These are phyloP conservation scores for Aspergillus calidoustus DNA, from an alignment of 2,329 filamentous ascomycete genomes.

Conservation along the genomic window DNA sequence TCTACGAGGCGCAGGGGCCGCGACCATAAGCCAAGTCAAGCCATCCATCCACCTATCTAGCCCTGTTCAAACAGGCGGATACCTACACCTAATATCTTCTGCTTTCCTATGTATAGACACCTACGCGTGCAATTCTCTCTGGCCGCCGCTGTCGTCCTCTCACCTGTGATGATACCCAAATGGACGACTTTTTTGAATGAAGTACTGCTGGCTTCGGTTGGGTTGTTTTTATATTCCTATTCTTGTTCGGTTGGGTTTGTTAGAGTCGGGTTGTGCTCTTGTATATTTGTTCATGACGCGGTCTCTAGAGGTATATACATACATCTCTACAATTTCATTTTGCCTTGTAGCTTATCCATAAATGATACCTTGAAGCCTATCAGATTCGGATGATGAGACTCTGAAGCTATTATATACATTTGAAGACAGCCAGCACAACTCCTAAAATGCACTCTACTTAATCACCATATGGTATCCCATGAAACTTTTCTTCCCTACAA, in stretches of 20 bases:
- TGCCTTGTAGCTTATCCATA: not conserved
- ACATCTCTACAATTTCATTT: constrained; percentile 1
- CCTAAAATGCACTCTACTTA: not conserved
- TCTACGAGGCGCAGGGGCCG: constrained; percentile 66
- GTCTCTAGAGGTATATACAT: constrained; percentile 8
- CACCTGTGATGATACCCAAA: constrained; percentile 40
- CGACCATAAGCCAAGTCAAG: constrained; percentile 20
- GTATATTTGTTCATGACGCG: not conserved
- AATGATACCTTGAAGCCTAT: not conserved
- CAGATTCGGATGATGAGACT: not conserved
- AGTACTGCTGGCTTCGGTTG: constrained; percentile 15
- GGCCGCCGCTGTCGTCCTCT: constrained; percentile 22
- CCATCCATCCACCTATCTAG: not conserved
- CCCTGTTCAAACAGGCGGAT: not conserved
- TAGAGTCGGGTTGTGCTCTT: not conserved
- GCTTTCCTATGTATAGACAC: constrained; percentile 17
- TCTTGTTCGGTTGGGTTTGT: not conserved
- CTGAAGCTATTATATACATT: not conserved
- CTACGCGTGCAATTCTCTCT: constrained; percentile 6
- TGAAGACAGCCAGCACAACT: not conserved
- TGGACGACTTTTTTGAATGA: constrained; percentile 25
- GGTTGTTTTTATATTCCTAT: constrained; percentile 24
- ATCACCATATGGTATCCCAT: not conserved
- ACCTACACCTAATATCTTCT: constrained; percentile 6
- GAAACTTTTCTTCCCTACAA: not conserved